Percentiles rank a stretch among this genome's conserved stretches.
These are phyloP conservation scores for Heimioporus sp. DNA, from an alignment of 768 basidiomycete species.

Conservation along the genomic window DNA sequence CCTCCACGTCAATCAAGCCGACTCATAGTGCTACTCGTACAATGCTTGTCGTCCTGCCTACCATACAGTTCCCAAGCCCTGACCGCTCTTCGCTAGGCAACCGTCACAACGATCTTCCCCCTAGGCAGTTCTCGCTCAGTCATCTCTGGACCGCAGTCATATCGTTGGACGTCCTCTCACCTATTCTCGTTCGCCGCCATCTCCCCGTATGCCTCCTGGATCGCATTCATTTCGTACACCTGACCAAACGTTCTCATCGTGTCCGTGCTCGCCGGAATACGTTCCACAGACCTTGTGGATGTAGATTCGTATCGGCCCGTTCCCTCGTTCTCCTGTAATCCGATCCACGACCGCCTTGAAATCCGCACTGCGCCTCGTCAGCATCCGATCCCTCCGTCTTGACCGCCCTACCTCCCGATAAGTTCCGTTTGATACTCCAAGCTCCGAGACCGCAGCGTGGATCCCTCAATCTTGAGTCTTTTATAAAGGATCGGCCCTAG, in stretches of 20 bases:
- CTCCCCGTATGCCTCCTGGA: slow-evolving; percentile 77
- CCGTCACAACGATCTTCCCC: slow-evolving; percentile 32
- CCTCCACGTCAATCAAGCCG: neutral
- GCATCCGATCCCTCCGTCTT: no score
- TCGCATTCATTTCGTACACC: slow-evolving; percentile 80
- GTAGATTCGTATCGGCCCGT: slow-evolving; percentile 65
- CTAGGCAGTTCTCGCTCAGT: slow-evolving; percentile 11
- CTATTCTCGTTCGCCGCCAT: slow-evolving; percentile 76
- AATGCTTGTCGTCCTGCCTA: neutral
- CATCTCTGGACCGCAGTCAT: neutral
- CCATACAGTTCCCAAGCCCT: no score
- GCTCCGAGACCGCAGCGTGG: slow-evolving; percentile 76
- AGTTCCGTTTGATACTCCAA: slow-evolving; percentile 76
- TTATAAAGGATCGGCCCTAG: slow-evolving; percentile 74
- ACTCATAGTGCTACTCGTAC: neutral
- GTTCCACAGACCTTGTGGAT: slow-evolving; percentile 65
- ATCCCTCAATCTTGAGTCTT: slow-evolving; percentile 84
- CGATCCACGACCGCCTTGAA: slow-evolving; percentile 57
- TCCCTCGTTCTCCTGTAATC: slow-evolving; percentile 56
- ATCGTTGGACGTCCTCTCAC: slow-evolving; percentile 18
- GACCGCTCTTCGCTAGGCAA: slow-evolving; percentile 19
- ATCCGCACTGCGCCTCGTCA: slow-evolving; percentile 27
- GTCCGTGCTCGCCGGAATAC: slow-evolving; percentile 13
- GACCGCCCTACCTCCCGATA: slow-evolving; percentile 44
- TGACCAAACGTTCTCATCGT: slow-evolving; percentile 23